phyloP scores from a whole-genome alignment of 2,329 filamentous ascomycete genomes.

The Penicillium sp. region DNA sequence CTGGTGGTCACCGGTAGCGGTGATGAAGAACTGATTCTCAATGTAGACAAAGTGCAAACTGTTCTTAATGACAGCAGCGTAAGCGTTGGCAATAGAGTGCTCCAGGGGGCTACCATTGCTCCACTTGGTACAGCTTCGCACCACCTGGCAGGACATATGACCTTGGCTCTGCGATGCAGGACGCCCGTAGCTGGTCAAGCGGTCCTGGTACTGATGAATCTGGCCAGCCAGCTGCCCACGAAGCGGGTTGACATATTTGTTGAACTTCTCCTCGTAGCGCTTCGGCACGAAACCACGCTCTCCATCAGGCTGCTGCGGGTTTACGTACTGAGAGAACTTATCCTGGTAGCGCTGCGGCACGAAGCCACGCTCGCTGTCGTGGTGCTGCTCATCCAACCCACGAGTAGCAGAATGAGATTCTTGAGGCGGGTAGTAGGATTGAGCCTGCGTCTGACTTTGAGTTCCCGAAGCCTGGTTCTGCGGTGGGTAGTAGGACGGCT shows the following conservation, averaged over 20 bases:
- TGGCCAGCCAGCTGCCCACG: constrained; percentile 44
- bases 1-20: constrained; percentile 84
- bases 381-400: constrained; percentile 36
- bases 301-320: constrained; percentile 34
- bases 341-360: constrained; percentile 16
- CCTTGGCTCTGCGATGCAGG: constrained; percentile 26
- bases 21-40: constrained; percentile 99
- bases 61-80: constrained; percentile 78
- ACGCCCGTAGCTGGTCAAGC: constrained; percentile 28
- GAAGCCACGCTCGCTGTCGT: constrained; percentile 38
- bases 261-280: constrained; percentile 38
- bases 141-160: constrained; percentile 42
- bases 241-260: constrained; percentile 38
- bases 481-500: constrained; percentile 8
- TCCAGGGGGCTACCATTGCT: constrained; percentile 84
- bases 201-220: constrained; percentile 47
- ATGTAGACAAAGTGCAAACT: constrained; percentile 95
- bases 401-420: constrained; percentile 35
- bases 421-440: constrained; percentile 47
- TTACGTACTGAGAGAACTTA: background rate
- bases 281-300: constrained; percentile 37
- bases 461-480: constrained; percentile 5
- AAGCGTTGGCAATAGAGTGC: constrained; percentile 84
- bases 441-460: constrained; percentile 14
- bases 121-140: constrained; percentile 92